Evolutionary conservation across 257 asterid genomes (phyloP), one percentile per base, ranked within the genome.

Genomic region (Perilla frutescens): DNA sequence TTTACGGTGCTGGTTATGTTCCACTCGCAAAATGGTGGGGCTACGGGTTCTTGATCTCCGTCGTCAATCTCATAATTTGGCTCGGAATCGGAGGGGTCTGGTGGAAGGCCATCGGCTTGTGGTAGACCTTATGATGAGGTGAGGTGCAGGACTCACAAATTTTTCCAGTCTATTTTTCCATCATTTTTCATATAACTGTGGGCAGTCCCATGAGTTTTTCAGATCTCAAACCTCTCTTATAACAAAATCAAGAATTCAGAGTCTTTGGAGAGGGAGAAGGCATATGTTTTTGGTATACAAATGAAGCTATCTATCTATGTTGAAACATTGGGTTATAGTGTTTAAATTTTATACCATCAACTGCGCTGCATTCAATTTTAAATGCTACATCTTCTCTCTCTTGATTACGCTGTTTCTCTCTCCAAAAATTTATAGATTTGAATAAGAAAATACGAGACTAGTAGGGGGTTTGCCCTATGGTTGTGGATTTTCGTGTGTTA

Each of bases 91-190:
- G 99, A 54, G 99, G 98, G 10, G 7, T 82, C 5, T 94, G 97
- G 99, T 94, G 99, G 99, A 94, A 90, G 85, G 78, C 79, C 73
- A 90, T 94, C 10, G 98, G 97, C 75, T 86, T 94, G 82, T 94
- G 96, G 90, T 92, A 88, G 96, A 75, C 31, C 64, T 58, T 9
- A 11, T 32, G 64, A 34, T 34, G 45, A 32, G 62, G 40, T 20
- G 26, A 20, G 26, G 26, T 20, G 26, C 26, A 20, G 26, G 0
- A 20, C 26, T 7, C 26, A 36, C 66, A 36, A 59, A 13, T 59
- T 54, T 20, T 59, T 37, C 66, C 41, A 36, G 4, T 12, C 11
- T 3, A 20, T 55, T 9, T 26, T 8, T 7, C 7, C n/a, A 26
- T 26, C 61, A 55, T 55, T 20, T 56, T 56, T 7, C 62, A 56